Conservation (phyloP, 352 stramenopile genomes). For the Pythium graminicola region DNA sequence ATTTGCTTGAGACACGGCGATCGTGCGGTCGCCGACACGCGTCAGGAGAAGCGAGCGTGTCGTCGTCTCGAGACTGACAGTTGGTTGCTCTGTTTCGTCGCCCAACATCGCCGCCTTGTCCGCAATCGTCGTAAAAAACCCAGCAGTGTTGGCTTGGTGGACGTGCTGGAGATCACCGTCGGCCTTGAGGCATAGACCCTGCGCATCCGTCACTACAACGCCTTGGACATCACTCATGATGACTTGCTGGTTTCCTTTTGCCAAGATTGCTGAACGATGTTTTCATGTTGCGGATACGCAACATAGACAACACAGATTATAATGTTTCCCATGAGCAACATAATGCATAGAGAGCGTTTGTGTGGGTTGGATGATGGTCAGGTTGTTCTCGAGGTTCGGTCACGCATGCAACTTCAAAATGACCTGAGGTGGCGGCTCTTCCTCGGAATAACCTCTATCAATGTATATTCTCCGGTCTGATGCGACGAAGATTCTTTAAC, state of each 20-base stretch:
- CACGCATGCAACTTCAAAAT: conserved; percentile 24
- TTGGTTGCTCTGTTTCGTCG: conserved; percentile 28
- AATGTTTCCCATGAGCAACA: conserved; percentile 11
- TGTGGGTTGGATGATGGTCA: conserved; percentile 17
- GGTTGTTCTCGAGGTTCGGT: conserved; percentile 21
- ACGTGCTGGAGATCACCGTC: conserved; percentile 53
- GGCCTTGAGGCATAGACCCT: conserved; percentile 62
- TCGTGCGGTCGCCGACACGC: conserved; percentile 52
- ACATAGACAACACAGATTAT: conserved; percentile 3
- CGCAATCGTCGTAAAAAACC: conserved; percentile 74
- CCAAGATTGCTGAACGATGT: not conserved
- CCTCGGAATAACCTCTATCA: conserved; percentile 10
- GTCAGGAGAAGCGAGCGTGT: conserved; percentile 49
- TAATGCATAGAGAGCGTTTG: conserved; percentile 12
- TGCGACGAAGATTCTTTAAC: not conserved
- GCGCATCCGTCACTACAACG: conserved; percentile 69
- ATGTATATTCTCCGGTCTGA: not conserved
- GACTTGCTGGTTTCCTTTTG: not conserved
- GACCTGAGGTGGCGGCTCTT: conserved; percentile 13
- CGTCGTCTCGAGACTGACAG: conserved; percentile 23
- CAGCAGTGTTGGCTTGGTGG: conserved; percentile 36
- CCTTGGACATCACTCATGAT: conserved; percentile 49
- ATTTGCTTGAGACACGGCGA: conserved; percentile 49
- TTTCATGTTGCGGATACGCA: not conserved
- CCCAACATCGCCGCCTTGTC: conserved; percentile 48